Evolutionary conservation across 768 basidiomycete species (phyloP).

Genomic region (Naganishia vishniacii): DNA sequence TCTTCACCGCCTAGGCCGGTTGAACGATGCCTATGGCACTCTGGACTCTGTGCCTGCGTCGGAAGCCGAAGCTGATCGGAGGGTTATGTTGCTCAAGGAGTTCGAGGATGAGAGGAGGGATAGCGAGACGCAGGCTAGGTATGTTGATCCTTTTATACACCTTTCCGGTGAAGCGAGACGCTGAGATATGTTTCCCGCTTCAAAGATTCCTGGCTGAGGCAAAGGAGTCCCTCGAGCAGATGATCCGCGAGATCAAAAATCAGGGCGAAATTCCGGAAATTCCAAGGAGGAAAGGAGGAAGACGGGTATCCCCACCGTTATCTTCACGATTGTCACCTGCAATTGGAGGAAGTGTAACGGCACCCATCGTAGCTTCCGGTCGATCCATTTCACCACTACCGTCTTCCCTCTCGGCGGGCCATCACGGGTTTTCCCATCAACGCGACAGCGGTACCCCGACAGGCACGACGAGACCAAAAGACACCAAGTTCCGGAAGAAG

Average conservation of each 20-base stretch:
- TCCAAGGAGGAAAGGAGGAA: neutral
- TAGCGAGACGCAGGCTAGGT: constrained; percentile 23
- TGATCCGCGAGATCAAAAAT: neutral
- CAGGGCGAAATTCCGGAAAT: neutral
- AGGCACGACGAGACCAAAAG: neutral
- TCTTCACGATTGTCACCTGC: constrained; percentile 17
- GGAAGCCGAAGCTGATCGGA: constrained; percentile 8
- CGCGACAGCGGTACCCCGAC: constrained; percentile 8
- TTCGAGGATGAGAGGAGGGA: constrained; percentile 28
- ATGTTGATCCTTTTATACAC: constrained; percentile 5
- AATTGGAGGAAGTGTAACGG: neutral
- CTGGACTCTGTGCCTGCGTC: neutral
- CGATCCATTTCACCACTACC: constrained; percentile 19
- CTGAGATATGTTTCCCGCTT: constrained; percentile 13
- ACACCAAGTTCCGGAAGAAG: constrained; percentile 4
- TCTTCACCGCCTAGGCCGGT: neutral
- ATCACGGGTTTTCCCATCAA: constrained; percentile 14
- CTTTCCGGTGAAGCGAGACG: neutral
- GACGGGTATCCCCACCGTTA: constrained; percentile 2
- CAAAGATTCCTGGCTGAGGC: constrained; percentile 7
- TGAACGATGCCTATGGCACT: neutral
- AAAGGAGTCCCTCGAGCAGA: constrained; percentile 13
- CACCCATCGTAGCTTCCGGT: constrained; percentile 1
- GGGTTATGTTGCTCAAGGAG: constrained; percentile 23
- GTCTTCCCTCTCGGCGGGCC: neutral